A percentile compares a stretch with the other conserved stretches of the same genome.
Evolutionary conservation across 805 yeast genomes (phyloP).

Genomic region (Starmerella kuoi): DNA sequence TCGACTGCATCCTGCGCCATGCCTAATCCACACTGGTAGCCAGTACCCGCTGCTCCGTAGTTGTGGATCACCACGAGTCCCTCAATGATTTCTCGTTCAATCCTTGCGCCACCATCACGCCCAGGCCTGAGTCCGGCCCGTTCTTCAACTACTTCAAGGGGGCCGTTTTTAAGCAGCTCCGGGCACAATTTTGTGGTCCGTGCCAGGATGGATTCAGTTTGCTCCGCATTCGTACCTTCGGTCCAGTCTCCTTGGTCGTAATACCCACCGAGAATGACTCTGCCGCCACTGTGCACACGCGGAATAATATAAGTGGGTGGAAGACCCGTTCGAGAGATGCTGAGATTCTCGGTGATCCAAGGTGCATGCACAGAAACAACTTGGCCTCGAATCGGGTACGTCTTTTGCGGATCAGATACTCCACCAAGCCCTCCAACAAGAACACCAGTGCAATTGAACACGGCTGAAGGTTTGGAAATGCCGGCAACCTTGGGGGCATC

Average conservation of each 20-base stretch:
- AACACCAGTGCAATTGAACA: slow-evolving; percentile 44
- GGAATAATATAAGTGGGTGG: slow-evolving; percentile 58
- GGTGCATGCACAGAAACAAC: slow-evolving; percentile 64
- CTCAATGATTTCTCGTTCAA: slow-evolving; percentile 41
- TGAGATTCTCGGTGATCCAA: slow-evolving; percentile 45
- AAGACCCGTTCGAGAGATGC: slow-evolving; percentile 9
- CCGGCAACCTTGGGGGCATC: slow-evolving; percentile 35
- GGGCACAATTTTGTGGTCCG: slow-evolving; percentile 43
- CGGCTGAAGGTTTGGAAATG: slow-evolving; percentile 5
- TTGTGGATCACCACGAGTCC: slow-evolving; percentile 48
- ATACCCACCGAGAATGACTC: slow-evolving; percentile 65
- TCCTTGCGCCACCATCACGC: slow-evolving; percentile 62
- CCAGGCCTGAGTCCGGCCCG: slow-evolving; percentile 70
- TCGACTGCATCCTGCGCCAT: slow-evolving; percentile 38
- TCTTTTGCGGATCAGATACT: slow-evolving; percentile 45
- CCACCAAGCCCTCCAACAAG: slow-evolving; percentile 57
- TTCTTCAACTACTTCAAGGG: slow-evolving; percentile 44
- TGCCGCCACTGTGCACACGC: slow-evolving; percentile 53
- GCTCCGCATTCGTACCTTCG: slow-evolving; percentile 43
- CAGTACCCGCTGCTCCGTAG: slow-evolving; percentile 70
- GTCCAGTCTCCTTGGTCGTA: slow-evolving; percentile 53
- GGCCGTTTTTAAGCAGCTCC: slow-evolving; percentile 32
- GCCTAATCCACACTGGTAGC: slow-evolving; percentile 64
- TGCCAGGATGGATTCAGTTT: slow-evolving; percentile 48
- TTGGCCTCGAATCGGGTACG: slow-evolving; percentile 68